These are phyloP conservation scores for Kappamyces sp. DNA, from an alignment of 192 early-diverging fungal genomes.

Conservation along the genomic window DNA sequence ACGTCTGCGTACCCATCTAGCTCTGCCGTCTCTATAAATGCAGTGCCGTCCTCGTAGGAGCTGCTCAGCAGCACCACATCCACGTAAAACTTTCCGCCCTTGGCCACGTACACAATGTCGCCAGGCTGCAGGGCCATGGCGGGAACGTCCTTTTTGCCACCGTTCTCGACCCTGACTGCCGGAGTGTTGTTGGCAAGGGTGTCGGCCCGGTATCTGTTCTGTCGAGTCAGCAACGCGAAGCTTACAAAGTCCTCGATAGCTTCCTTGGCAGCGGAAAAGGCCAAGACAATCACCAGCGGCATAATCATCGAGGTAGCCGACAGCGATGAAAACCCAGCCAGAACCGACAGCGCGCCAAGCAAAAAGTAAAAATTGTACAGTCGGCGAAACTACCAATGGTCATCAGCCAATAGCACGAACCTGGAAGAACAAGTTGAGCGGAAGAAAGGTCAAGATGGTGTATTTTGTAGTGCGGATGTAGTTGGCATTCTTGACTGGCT, in stretches of 20 bases:
- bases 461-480: conserved; percentile 92
- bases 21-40: conserved; percentile 54
- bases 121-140: conserved; percentile 34
- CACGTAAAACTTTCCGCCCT: conserved; percentile 45
- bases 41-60: conserved; percentile 46
- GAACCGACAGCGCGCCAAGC: conserved; percentile 39
- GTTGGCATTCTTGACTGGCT: conserved; percentile 41
- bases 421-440: conserved; percentile 89
- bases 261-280: conserved; percentile 46
- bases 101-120: conserved; percentile 43
- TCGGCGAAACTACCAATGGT: conserved; percentile 43
- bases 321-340: conserved; percentile 28
- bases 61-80: conserved; percentile 43
- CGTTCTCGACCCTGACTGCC: conserved; percentile 25
- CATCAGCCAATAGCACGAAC: conserved; percentile 44
- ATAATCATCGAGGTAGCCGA: conserved; percentile 35
- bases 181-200: conserved; percentile 29
- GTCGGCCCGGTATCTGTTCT: conserved; percentile 34
- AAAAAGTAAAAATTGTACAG: conserved; percentile 63
- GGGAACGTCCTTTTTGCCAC: conserved; percentile 20
- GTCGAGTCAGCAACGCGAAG: not conserved
- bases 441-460: conserved; percentile 82
- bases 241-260: conserved; percentile 49
- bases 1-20: conserved; percentile 67
- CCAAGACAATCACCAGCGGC: conserved; percentile 44